phyloP scores from a whole-genome alignment of 176 grass and related monocot genomes.

The Guadua angustifolia region DNA sequence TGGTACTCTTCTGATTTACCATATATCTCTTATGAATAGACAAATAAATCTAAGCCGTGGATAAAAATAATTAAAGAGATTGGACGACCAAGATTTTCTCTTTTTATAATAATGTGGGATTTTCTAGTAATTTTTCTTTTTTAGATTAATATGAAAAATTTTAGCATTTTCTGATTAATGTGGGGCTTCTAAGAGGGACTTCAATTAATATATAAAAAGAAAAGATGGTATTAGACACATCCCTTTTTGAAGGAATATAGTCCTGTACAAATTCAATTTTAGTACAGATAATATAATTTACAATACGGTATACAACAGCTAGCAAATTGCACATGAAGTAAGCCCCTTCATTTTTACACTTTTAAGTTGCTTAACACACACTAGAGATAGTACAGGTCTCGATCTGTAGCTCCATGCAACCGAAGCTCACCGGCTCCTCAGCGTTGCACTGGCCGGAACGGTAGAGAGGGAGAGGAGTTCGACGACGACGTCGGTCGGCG shows the following conservation, averaged over 20 bases:
- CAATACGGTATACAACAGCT: neutral
- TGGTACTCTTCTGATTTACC: too few species aligned
- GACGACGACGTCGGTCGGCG: neutral
- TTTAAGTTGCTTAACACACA: neutral
- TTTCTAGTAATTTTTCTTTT: too few species aligned
- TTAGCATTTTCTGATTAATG: too few species aligned
- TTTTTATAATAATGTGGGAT: too few species aligned
- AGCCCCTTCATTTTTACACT: constrained; percentile 44
- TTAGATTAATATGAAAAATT: too few species aligned
- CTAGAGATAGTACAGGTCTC: neutral
- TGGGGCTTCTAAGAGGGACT: too few species aligned
- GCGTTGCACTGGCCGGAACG: neutral
- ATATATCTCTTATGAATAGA: too few species aligned
- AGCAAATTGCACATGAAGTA: constrained; percentile 59
- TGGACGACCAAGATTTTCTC: too few species aligned
- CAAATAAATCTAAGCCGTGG: too few species aligned
- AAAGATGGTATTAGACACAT: neutral
- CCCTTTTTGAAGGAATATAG: neutral
- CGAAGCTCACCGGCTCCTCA: constrained; percentile 11
- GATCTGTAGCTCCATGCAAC: constrained; percentile 35
- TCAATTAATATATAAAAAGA: too few species aligned
- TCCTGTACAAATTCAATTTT: neutral
- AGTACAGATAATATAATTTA: neutral
- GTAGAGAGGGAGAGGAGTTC: neutral
- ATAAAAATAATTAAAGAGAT: too few species aligned